Evolutionary conservation across 257 asterid species (phyloP).

Genomic region (Lavandula angustifolia): DNA sequence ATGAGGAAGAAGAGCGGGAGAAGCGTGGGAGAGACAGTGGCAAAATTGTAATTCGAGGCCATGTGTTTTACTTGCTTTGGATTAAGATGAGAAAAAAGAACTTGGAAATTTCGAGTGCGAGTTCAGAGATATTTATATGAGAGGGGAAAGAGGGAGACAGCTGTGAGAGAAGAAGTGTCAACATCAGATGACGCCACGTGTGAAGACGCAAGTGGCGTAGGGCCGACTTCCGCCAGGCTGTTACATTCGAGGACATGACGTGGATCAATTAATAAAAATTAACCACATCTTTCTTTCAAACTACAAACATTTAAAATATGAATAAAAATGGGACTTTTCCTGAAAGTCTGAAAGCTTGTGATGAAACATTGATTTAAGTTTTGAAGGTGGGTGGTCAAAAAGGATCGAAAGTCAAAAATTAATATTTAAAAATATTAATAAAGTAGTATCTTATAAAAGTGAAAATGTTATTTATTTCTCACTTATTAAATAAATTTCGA

Average conservation of each 20-base stretch:
- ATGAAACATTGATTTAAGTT: too few species aligned
- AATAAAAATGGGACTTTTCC: too few species aligned
- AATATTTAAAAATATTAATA: too few species aligned
- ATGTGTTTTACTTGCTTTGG: constrained; percentile 5
- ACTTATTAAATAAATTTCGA: too few species aligned
- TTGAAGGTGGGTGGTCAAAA: too few species aligned
- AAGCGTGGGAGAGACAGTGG: constrained; percentile 25
- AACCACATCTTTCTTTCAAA: too few species aligned
- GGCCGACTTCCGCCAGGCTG: constrained; percentile 45
- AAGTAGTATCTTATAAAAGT: too few species aligned
- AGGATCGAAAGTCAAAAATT: too few species aligned
- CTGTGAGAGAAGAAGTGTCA: constrained; percentile 43
- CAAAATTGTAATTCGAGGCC: constrained; percentile 37
- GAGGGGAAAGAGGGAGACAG: constrained; percentile 42
- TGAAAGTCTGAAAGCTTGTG: too few species aligned
- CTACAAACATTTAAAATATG: too few species aligned
- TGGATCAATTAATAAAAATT: constrained; percentile 1
- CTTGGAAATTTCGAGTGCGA: neutral
- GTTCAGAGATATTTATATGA: constrained; percentile 33
- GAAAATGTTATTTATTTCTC: too few species aligned
- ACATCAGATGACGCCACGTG: constrained; percentile 44
- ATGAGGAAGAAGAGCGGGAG: constrained; percentile 17
- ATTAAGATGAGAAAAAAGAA: neutral
- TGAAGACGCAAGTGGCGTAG: constrained; percentile 5
- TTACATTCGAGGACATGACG: constrained; percentile 32